A percentile compares a stretch with the other conserved stretches of the same genome.
Evolutionary conservation across 2,329 filamentous ascomycete species (phyloP).

Genomic region (Penicillium verrucosum): DNA sequence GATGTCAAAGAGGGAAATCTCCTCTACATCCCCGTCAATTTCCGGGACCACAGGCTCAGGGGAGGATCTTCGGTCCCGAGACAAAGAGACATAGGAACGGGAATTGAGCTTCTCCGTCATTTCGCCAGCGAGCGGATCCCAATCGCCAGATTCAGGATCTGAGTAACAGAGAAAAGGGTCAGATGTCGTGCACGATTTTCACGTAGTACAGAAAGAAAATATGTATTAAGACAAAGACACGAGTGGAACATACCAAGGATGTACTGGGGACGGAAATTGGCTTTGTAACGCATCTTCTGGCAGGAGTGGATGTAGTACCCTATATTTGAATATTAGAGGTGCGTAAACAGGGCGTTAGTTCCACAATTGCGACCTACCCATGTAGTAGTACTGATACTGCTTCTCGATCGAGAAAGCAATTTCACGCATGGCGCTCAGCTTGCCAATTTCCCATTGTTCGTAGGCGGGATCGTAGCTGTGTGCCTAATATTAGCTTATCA

Average conservation of each 20-base stretch:
- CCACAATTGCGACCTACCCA: conserved; percentile 46
- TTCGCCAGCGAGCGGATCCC: conserved; percentile 45
- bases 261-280: conserved; percentile 45
- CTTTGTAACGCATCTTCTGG: conserved; percentile 53
- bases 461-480: conserved; percentile 58
- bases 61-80: conserved; percentile 33
- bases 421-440: conserved; percentile 60
- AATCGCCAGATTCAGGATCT: conserved; percentile 48
- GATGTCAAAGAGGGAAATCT: conserved; percentile 46
- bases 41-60: conserved; percentile 4
- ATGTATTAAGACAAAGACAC: not conserved
- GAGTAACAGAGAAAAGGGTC: not conserved
- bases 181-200: not conserved
- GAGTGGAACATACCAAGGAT: conserved; percentile 42
- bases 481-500: not conserved
- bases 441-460: conserved; percentile 60
- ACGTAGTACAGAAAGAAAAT: not conserved
- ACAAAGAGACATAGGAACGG: conserved; percentile 46
- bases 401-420: conserved; percentile 55
- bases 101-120: conserved; percentile 42
- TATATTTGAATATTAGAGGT: conserved; percentile 18
- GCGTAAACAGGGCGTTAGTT: not conserved
- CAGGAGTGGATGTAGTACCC: conserved; percentile 62
- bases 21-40: conserved; percentile 28
- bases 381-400: conserved; percentile 61